phyloP scores from a whole-genome alignment of 768 basidiomycete genomes.

The Kwoniella heveanensis region DNA sequence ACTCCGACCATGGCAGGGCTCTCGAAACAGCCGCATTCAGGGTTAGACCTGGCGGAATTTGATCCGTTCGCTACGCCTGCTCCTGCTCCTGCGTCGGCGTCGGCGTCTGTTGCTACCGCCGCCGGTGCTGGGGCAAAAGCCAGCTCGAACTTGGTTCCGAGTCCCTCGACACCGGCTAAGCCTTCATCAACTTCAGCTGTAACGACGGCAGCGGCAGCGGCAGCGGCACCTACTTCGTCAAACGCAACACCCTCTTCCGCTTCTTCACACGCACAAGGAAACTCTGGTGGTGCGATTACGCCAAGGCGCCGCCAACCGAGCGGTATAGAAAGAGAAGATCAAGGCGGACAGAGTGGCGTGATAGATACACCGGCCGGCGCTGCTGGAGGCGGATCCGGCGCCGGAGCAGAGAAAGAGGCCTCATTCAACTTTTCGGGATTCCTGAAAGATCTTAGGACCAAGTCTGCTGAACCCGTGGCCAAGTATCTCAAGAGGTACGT shows the following conservation, averaged over 20 bases:
- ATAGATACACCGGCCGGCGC: not conserved
- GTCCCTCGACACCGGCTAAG: slow-evolving; percentile 1
- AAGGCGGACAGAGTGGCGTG: not conserved
- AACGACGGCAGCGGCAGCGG: too few species aligned
- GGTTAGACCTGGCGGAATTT: slow-evolving; percentile 36
- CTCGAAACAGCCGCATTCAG: not conserved
- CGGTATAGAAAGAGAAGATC: not conserved
- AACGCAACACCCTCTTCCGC: slow-evolving; percentile 1
- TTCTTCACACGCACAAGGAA: not conserved
- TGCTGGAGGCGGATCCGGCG: not conserved
- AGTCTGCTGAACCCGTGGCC: slow-evolving; percentile 85
- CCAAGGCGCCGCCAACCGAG: not conserved
- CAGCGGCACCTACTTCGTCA: not conserved
- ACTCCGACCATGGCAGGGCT: slow-evolving; percentile 18
- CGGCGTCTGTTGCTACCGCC: too few species aligned
- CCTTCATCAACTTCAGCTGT: slow-evolving; percentile 14
- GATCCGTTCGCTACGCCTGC: slow-evolving; percentile 37
- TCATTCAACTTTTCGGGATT: slow-evolving; percentile 91
- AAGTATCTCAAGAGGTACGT: slow-evolving; percentile 94
- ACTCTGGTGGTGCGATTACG: not conserved
- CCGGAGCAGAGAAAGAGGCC: slow-evolving; percentile 20
- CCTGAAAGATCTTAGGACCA: slow-evolving; percentile 88
- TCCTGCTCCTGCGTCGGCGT: slow-evolving; percentile 7
- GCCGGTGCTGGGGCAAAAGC: too few species aligned
- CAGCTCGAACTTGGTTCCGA: too few species aligned